These are phyloP conservation scores for Ophiocordyceps polyrhachis-furcata DNA, from an alignment of 2,329 filamentous ascomycete species.

Conservation along the genomic window DNA sequence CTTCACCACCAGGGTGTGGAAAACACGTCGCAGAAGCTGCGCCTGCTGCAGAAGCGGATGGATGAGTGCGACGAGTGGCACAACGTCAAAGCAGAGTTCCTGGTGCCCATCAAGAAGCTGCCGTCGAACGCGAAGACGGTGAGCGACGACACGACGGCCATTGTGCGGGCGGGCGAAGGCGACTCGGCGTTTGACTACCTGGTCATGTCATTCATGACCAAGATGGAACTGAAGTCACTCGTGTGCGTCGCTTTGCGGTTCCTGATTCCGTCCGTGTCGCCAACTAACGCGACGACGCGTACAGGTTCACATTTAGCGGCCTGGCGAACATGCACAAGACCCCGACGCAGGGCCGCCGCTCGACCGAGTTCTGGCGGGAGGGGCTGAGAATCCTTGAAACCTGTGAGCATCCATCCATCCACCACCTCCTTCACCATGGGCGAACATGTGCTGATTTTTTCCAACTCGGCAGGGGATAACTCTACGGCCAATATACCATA, in stretches of 20 bases:
- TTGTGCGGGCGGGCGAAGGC: slow-evolving; percentile 29
- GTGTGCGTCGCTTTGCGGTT: slow-evolving; percentile 22
- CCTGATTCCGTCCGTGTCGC: not conserved
- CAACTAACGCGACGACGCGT: slow-evolving; percentile 4
- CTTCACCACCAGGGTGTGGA: slow-evolving; percentile 43
- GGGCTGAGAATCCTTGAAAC: slow-evolving; percentile 27
- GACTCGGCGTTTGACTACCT: slow-evolving; percentile 32
- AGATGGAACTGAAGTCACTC: slow-evolving; percentile 35
- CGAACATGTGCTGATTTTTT: not conserved
- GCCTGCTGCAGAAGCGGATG: slow-evolving; percentile 39
- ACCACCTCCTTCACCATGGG: not conserved
- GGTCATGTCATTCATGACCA: slow-evolving; percentile 41
- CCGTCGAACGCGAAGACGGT: slow-evolving; percentile 28
- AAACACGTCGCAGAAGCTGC: slow-evolving; percentile 39
- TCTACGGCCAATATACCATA: slow-evolving; percentile 17
- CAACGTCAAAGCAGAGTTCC: slow-evolving; percentile 26
- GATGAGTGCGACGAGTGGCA: slow-evolving; percentile 36
- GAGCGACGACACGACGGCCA: slow-evolving; percentile 35
- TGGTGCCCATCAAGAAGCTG: slow-evolving; percentile 37
- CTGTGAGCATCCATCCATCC: slow-evolving; percentile 14
- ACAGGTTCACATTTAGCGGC: slow-evolving; percentile 35
- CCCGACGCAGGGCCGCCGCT: slow-evolving; percentile 13
- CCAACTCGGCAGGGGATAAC: slow-evolving; percentile 19
- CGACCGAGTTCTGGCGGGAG: slow-evolving; percentile 22
- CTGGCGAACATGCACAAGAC: slow-evolving; percentile 24